phyloP scores from a whole-genome alignment of 352 stramenopile genomes.

The Phytophthora idaei region DNA sequence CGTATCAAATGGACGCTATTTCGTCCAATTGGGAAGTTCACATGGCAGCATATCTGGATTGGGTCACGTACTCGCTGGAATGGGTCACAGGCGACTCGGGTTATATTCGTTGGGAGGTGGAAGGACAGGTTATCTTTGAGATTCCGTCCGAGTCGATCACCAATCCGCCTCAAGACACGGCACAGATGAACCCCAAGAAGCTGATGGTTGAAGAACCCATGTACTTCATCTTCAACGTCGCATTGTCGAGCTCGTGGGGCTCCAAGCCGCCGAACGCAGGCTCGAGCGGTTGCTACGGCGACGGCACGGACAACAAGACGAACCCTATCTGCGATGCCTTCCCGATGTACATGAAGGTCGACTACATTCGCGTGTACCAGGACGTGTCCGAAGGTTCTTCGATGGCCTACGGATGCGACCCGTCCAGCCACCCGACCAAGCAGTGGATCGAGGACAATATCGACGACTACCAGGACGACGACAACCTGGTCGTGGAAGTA shows the following conservation, averaged over 20 bases:
- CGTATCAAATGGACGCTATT: conserved; percentile 91
- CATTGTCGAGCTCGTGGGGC: conserved; percentile 84
- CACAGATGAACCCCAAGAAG: conserved; percentile 69
- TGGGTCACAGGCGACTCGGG: conserved; percentile 54
- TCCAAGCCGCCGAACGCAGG: conserved; percentile 49
- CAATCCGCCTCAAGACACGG: conserved; percentile 48
- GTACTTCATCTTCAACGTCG: conserved; percentile 93
- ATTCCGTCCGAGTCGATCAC: conserved; percentile 70
- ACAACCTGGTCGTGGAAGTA: conserved; percentile 53
- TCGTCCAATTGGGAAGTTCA: conserved; percentile 88
- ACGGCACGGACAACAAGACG: conserved; percentile 26
- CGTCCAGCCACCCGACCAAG: conserved; percentile 55
- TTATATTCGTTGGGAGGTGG: conserved; percentile 70
- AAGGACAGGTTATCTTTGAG: conserved; percentile 87
- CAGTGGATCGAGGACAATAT: conserved; percentile 70
- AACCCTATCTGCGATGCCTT: conserved; percentile 68
- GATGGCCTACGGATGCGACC: conserved; percentile 61
- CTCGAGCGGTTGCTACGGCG: conserved; percentile 34
- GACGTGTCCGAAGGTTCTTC: conserved; percentile 34
- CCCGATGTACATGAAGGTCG: conserved; percentile 73
- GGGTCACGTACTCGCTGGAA: conserved; percentile 60
- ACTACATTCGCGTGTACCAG: conserved; percentile 69
- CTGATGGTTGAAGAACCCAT: conserved; percentile 92
- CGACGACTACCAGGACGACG: conserved; percentile 50
- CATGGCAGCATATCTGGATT: conserved; percentile 78